Evolutionary conservation across 768 basidiomycete genomes (phyloP), one percentile per base, ranked within the genome.

Genomic region (Cystofilobasidium ferigula): DNA sequence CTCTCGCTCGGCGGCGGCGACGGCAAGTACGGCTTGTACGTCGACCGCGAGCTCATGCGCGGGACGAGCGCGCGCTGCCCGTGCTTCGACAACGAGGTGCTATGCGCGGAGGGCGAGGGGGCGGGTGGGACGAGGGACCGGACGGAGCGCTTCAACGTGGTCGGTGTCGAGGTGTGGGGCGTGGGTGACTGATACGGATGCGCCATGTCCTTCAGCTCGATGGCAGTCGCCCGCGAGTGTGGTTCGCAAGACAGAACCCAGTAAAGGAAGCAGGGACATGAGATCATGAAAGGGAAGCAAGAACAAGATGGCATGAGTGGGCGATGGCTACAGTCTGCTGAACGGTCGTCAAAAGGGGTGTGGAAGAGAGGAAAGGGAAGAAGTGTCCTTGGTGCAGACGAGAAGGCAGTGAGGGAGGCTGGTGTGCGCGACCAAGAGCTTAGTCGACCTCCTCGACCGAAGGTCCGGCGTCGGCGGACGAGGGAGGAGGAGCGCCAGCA

Each of bases 1-100:
- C 79, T 95, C 67, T 89, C 89, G 0, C 89, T 94, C 72, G 93
- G 92, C 16, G 93, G 93, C 69, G 89, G 88, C 9, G 90, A 90
- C 59, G 91, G 90, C 0, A 82, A 83, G 32, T 97, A 89, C 73
- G 94, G 93, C 0, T 78, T 99, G 14, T 90, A 89, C 75, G 80
- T 99, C 40, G 89, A 93, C 71, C 83, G 85, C 2, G 81, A 85
- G 0, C 83, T 99, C 20, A 82, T 83, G 42, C 83, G 86, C 51
- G 93, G 94, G 9, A 87, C 89, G 0, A 89, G 89, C 0, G 88
- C 89, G 2, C 79, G 79, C 0, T 91, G 90, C 71, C 86, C 85
- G 1, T 91, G 91, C 1, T 97, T 92, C 74, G 84, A 81, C 42
- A 98, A 99, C 72, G 86, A 88, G 36, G 83, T 87, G 0, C 76